Evolutionary conservation across 73 alveolate genomes (phyloP).

Genomic region (Tetrahymena borealis): DNA sequence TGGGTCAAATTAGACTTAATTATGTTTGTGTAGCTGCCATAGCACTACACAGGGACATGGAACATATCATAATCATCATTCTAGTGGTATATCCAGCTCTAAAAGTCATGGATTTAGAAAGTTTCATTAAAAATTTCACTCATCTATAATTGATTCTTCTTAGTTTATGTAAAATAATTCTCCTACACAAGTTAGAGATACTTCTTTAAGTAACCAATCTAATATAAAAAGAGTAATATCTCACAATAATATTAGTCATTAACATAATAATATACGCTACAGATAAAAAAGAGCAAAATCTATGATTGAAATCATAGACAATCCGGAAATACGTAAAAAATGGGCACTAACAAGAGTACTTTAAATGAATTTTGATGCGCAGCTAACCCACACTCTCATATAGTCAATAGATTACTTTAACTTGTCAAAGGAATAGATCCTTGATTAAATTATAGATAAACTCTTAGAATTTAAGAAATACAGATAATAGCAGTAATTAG

Average conservation of each 20-base stretch:
- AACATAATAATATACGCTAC: background rate
- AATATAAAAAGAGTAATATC: background rate
- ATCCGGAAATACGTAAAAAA: conserved; percentile 1
- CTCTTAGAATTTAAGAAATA: background rate
- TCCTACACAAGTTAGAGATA: background rate
- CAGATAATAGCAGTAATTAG: background rate
- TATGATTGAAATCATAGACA: background rate
- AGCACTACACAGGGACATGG: background rate
- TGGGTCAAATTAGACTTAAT: background rate
- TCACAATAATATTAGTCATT: background rate
- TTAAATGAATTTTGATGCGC: background rate
- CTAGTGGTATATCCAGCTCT: background rate
- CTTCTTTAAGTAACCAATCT: background rate
- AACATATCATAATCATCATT: too few species aligned
- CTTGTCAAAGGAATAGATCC: background rate
- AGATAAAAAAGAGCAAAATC: background rate
- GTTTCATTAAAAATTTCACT: background rate
- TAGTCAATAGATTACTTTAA: background rate
- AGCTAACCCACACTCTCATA: background rate
- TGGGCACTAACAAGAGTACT: background rate
- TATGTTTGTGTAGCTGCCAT: background rate
- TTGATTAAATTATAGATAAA: background rate
- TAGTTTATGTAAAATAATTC: background rate
- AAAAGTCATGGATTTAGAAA: background rate
- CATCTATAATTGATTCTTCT: background rate